Evolutionary conservation across 768 basidiomycete species (phyloP).

Genomic region (Phanerochaete carnosa): DNA sequence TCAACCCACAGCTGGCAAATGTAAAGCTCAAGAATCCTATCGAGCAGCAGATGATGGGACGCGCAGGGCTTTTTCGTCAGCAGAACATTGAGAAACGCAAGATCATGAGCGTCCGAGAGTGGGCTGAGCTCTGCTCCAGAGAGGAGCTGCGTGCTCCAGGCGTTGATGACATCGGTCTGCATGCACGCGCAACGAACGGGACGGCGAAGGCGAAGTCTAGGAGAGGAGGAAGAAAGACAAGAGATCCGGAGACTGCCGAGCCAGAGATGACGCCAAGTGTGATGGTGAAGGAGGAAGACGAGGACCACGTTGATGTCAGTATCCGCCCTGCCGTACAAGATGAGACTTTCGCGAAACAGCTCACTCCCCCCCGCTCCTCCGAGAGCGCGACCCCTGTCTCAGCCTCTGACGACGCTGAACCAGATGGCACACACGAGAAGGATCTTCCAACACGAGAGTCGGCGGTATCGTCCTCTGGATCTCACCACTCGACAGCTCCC

Average conservation of each 20-base stretch:
- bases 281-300: slow-evolving; percentile 47
- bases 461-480: not conserved
- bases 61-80: slow-evolving; percentile 82
- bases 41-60: slow-evolving; percentile 89
- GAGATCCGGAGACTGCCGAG: slow-evolving; percentile 41
- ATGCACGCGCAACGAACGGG: slow-evolving; percentile 38
- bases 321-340: slow-evolving; percentile 11
- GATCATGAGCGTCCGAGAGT: slow-evolving; percentile 82
- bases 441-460: not conserved
- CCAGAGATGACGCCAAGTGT: slow-evolving; percentile 33
- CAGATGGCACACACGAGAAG: slow-evolving; percentile 12
- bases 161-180: slow-evolving; percentile 61
- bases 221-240: slow-evolving; percentile 41
- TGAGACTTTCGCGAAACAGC: slow-evolving; percentile 11
- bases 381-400: slow-evolving; percentile 21
- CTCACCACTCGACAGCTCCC: not conserved
- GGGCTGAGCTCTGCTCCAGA: slow-evolving; percentile 72
- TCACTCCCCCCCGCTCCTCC: slow-evolving; percentile 39
- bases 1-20: slow-evolving; percentile 63
- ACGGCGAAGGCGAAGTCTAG: slow-evolving; percentile 33
- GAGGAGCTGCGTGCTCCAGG: slow-evolving; percentile 74
- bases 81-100: slow-evolving; percentile 89
- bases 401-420: slow-evolving; percentile 1
- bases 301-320: slow-evolving; percentile 29
- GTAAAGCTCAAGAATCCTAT: slow-evolving; percentile 89